A percentile compares a stretch with the other conserved stretches of the same genome.
Evolutionary conservation across 495 filamentous ascomycete species (phyloP).

Genomic region (Hypoxylon perforatum): DNA sequence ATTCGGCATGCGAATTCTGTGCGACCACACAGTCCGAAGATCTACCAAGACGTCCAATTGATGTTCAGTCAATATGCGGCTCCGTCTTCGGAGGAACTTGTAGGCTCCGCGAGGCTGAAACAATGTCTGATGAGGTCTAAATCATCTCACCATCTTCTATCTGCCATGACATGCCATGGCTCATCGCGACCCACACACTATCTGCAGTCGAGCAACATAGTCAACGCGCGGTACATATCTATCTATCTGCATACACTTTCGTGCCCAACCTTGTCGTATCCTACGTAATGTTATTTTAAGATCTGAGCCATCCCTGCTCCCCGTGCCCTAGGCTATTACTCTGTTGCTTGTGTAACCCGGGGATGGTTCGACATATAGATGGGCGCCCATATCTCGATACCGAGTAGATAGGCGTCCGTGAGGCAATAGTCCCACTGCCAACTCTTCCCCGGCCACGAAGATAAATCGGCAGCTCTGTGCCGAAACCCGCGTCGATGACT

Average conservation of each 20-base stretch:
- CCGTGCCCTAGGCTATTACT: not conserved
- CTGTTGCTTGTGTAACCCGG: not conserved
- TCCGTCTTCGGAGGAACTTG: constrained; percentile 34
- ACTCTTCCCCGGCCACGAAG: constrained; percentile 59
- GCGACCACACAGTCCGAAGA: not conserved
- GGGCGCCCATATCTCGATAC: constrained; percentile 52
- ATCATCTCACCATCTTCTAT: constrained; percentile 2
- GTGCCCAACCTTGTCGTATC: constrained; percentile 25
- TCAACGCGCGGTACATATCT: constrained; percentile 17
- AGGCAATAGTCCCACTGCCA: constrained; percentile 58
- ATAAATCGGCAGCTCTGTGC: constrained; percentile 53
- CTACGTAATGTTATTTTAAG: constrained; percentile 11
- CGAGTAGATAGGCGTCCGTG: constrained; percentile 56
- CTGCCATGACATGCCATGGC: not conserved
- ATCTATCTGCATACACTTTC: constrained; percentile 26
- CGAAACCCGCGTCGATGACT: constrained; percentile 59
- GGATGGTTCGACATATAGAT: constrained; percentile 14
- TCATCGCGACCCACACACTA: constrained; percentile 25
- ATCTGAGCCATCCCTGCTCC: constrained; percentile 10
- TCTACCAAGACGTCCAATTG: constrained; percentile 6
- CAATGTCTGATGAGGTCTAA: constrained; percentile 27
- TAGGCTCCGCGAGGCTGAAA: constrained; percentile 32
- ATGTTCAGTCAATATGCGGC: constrained; percentile 6
- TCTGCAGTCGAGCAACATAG: constrained; percentile 24
- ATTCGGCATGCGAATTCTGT: constrained; percentile 22